These are phyloP conservation scores for Xanthoconium stramineum DNA, from an alignment of 768 basidiomycete genomes.

Conservation along the genomic window DNA sequence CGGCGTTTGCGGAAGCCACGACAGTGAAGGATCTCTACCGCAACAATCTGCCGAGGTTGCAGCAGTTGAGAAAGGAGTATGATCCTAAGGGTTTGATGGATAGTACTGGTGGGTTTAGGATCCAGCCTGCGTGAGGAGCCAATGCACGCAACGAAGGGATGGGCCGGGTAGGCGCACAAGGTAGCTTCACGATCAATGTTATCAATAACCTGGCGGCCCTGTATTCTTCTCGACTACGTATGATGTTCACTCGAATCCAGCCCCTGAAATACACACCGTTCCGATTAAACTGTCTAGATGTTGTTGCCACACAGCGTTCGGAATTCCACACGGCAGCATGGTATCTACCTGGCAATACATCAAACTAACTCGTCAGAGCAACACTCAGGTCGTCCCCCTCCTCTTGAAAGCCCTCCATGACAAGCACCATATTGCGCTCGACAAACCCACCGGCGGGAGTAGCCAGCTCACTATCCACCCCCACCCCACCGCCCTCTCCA, in stretches of 20 bases:
- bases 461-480: slow-evolving; percentile 63
- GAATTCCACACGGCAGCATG: neutral
- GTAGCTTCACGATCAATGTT: no score
- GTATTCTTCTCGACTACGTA: no score
- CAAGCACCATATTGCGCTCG: slow-evolving; percentile 44
- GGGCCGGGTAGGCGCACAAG: no score
- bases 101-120: neutral
- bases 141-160: neutral
- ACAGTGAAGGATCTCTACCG: slow-evolving; percentile 12
- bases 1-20: slow-evolving; percentile 1
- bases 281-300: no score
- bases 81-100: neutral
- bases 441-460: slow-evolving; percentile 49
- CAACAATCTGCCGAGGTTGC: neutral
- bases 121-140: neutral
- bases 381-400: slow-evolving; percentile 10
- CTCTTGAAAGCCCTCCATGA: slow-evolving; percentile 32
- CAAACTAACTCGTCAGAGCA: neutral
- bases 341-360: neutral
- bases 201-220: no score
- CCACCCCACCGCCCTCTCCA: slow-evolving; percentile 51
- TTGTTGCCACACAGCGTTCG: neutral
- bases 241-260: no score
- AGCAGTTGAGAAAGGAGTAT: neutral
- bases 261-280: no score